These are phyloP conservation scores for Phialemonium atrogriseum DNA, from an alignment of 2,329 filamentous ascomycete species.

Conservation along the genomic window DNA sequence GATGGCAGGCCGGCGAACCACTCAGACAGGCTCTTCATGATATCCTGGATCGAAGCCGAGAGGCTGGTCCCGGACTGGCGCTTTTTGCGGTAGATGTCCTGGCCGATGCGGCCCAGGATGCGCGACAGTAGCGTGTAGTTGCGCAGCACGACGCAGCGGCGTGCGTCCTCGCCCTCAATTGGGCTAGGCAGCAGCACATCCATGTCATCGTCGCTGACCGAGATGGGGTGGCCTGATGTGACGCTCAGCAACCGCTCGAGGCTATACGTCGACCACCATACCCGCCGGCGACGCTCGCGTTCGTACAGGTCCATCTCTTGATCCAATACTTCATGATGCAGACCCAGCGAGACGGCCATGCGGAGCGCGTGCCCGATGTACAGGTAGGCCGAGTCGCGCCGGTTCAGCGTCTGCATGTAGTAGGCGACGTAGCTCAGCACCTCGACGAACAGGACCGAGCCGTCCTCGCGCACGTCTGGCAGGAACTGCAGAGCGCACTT, in stretches of 20 bases:
- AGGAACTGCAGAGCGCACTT: conserved; percentile 37
- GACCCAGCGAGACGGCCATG: conserved; percentile 43
- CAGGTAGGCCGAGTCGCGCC: conserved; percentile 40
- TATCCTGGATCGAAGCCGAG: conserved; percentile 36
- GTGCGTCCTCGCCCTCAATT: conserved; percentile 21
- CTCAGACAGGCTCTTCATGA: conserved; percentile 35
- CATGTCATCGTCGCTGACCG: conserved; percentile 42
- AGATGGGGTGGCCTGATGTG: conserved; percentile 41
- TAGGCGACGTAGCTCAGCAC: conserved; percentile 40
- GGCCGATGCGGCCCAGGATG: conserved; percentile 34
- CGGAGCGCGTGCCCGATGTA: conserved; percentile 40
- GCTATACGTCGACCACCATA: conserved; percentile 45
- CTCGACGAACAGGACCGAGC: conserved; percentile 41
- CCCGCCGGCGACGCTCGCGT: conserved; percentile 34
- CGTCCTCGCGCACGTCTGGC: conserved; percentile 42
- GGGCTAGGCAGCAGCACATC: conserved; percentile 23
- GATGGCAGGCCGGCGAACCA: conserved; percentile 36
- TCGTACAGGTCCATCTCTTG: conserved; percentile 25
- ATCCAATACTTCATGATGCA: conserved; percentile 36
- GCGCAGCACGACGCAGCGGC: conserved; percentile 31
- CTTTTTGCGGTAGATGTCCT: conserved; percentile 32
- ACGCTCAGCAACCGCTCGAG: conserved; percentile 39
- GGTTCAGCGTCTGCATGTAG: conserved; percentile 45
- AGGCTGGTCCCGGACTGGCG: conserved; percentile 34
- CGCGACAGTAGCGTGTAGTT: conserved; percentile 39